Percentiles rank a stretch among this genome's conserved stretches.
Conservation (phyloP, 768 basidiomycete genomes). For the Rhizopogon roseolus region DNA sequence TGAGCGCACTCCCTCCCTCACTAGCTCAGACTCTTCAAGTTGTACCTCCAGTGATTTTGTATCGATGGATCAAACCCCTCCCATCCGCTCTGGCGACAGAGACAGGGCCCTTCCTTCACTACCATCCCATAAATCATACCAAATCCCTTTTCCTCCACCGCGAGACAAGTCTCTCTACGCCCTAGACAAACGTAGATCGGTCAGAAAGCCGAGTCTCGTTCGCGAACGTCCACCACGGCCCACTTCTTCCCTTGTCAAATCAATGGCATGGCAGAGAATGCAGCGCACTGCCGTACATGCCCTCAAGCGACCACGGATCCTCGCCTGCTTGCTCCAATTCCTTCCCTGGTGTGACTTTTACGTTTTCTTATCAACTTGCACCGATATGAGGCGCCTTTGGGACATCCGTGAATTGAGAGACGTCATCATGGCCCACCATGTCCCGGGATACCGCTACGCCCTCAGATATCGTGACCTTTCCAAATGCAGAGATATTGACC, state of each 20-base stretch:
- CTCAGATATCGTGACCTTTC: conserved; percentile 36
- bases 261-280: conserved; percentile 23
- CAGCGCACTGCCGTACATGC: conserved; percentile 18
- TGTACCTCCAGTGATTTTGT: conserved; percentile 16
- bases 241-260: conserved; percentile 8
- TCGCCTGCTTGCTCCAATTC: conserved; percentile 27
- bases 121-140: conserved; percentile 6
- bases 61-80: conserved; percentile 2
- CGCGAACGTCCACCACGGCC: neutral
- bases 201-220: neutral
- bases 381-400: conserved; percentile 30
- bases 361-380: conserved; percentile 31
- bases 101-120: conserved; percentile 16
- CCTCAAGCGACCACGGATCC: conserved; percentile 30
- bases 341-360: conserved; percentile 37
- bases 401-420: conserved; percentile 28
- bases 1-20: conserved; percentile 24
- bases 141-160: neutral
- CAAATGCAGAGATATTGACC: conserved; percentile 40
- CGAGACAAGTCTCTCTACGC: neutral
- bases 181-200: neutral
- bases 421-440: conserved; percentile 40
- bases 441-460: conserved; percentile 52
- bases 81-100: neutral
- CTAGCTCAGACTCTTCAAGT: conserved; percentile 16